phyloP scores from a whole-genome alignment of 345 rosid species.

The Eucalyptus erythrocorys region DNA sequence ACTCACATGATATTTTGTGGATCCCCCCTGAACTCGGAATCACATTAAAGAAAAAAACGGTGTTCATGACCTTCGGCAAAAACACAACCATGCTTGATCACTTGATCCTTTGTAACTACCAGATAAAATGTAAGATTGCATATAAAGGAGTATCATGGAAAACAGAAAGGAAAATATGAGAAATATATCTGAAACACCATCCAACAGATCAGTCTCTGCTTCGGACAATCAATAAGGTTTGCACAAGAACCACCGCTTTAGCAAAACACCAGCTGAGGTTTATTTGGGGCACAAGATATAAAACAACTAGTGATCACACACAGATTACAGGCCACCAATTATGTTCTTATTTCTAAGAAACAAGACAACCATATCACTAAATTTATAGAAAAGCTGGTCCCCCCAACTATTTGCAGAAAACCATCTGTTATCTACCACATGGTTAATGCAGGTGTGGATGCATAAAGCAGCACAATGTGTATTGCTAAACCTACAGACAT shows the following conservation, averaged over 20 bases:
- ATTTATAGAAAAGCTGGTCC: neutral
- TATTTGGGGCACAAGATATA: neutral
- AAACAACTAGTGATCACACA: neutral
- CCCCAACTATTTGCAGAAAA: neutral
- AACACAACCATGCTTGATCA: neutral
- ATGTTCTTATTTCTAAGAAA: neutral
- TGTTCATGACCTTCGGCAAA: neutral
- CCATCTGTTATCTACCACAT: neutral
- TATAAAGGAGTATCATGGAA: neutral
- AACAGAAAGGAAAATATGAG: neutral
- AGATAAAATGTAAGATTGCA: neutral
- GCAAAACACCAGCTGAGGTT: neutral
- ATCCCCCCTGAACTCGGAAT: constrained; percentile 65
- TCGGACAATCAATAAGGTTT: neutral
- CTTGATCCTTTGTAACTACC: neutral
- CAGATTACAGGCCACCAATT: neutral
- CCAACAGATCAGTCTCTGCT: neutral
- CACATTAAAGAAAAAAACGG: neutral
- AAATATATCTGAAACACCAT: neutral
- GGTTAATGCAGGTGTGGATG: neutral
- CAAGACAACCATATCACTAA: neutral
- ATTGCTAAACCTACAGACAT: neutral
- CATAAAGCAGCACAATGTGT: neutral
- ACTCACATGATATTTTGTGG: constrained; percentile 83
- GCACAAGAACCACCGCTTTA: neutral